phyloP scores from a whole-genome alignment of 2,329 filamentous ascomycete species.

The Ilyonectria mors-panacis region DNA sequence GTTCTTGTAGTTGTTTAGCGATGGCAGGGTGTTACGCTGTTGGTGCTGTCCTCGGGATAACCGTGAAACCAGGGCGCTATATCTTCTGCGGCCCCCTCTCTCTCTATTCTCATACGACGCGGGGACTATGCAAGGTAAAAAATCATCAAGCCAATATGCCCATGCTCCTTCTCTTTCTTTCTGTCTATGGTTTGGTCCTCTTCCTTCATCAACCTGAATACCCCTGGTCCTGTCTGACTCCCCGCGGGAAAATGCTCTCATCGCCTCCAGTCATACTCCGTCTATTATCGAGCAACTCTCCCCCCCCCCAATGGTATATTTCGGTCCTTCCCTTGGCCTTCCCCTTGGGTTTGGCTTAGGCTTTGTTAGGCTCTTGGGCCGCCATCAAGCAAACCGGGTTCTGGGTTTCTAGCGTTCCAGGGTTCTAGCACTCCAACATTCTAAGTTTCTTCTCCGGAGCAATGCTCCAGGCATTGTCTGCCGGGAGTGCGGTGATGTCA shows the following conservation, averaged over 20 bases:
- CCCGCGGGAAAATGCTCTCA: background rate
- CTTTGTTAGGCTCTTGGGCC: conserved; percentile 17
- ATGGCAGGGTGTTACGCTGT: too few relatives aligned
- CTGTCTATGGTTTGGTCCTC: background rate
- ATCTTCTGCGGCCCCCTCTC: conserved; percentile 4
- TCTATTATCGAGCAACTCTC: conserved; percentile 31
- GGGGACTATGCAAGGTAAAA: conserved; percentile 3
- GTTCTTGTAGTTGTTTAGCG: background rate
- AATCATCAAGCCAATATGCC: conserved; percentile 26
- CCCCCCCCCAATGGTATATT: conserved; percentile 39
- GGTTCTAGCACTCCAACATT: conserved; percentile 4
- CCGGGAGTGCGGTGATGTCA: conserved; percentile 23
- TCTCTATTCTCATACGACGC: conserved; percentile 16
- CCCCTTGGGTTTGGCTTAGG: background rate
- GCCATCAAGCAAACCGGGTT: background rate
- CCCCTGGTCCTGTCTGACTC: conserved; percentile 5
- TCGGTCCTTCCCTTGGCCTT: background rate
- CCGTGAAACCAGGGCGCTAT: background rate
- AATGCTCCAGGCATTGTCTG: conserved; percentile 2
- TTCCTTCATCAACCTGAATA: conserved; percentile 9
- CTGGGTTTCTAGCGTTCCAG: background rate
- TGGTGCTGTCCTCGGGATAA: too few relatives aligned
- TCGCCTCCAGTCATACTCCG: conserved; percentile 12
- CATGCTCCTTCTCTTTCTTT: conserved; percentile 12
- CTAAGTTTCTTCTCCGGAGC: background rate